phyloP scores from a whole-genome alignment of 176 grass and related monocot genomes.

The Saccharum spontaneum region DNA sequence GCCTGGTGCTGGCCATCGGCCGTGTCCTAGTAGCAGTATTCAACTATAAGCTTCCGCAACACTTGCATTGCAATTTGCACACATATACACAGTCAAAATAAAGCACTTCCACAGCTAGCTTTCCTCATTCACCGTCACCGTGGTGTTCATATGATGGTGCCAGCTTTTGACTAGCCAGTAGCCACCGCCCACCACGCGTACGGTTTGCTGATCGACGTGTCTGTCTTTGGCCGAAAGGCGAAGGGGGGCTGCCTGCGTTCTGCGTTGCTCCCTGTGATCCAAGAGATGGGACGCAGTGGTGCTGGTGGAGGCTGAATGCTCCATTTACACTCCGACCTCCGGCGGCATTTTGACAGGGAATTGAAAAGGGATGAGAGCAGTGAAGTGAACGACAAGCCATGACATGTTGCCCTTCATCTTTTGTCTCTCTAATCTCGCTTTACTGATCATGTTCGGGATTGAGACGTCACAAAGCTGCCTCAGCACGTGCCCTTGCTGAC shows the following conservation, averaged over 20 bases:
- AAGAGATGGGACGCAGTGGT: not conserved
- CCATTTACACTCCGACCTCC: not conserved
- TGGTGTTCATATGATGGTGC: not conserved
- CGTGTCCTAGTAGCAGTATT: not conserved
- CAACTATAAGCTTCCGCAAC: not conserved
- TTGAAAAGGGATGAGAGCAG: not conserved
- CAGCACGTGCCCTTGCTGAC: slow-evolving; percentile 11
- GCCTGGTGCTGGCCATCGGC: not conserved
- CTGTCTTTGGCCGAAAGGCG: slow-evolving; percentile 5
- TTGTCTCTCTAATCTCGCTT: not conserved
- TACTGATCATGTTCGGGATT: not conserved
- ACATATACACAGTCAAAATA: not conserved
- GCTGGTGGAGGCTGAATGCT: not conserved
- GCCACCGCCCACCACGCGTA: not conserved
- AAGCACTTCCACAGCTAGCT: not conserved
- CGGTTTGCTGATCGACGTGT: not conserved
- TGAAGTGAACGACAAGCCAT: not conserved
- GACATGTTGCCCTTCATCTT: slow-evolving; percentile 7
- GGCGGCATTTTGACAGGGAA: not conserved
- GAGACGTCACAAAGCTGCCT: slow-evolving; percentile 5
- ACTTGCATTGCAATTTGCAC: not conserved
- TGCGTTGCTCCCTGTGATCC: not conserved
- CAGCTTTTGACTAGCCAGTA: not conserved
- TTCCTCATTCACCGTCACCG: not conserved
- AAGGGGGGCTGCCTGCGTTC: not conserved